A percentile compares a stretch with the other conserved stretches of the same genome.
phyloP scores from a whole-genome alignment of 1,284 basidiomycete species.

The Trametes sp. region DNA sequence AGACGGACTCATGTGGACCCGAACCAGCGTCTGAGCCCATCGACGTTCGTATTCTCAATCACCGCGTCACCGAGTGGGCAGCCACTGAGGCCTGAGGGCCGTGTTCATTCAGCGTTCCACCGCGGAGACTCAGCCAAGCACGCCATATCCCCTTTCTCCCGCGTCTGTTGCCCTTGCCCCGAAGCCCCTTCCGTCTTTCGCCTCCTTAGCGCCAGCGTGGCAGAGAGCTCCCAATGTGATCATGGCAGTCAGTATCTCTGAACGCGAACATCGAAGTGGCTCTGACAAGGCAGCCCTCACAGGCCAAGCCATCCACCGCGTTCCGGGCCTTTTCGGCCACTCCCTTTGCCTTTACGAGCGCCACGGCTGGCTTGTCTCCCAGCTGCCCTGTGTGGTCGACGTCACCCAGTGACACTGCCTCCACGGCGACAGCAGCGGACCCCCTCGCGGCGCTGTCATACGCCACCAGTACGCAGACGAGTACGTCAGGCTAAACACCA shows the following conservation, averaged over 20 bases:
- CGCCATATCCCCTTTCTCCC: not conserved
- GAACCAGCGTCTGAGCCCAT: not conserved
- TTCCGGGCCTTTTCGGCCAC: slow-evolving; percentile 36
- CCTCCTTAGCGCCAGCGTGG: slow-evolving; percentile 10
- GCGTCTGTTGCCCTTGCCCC: no score
- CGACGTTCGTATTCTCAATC: slow-evolving; percentile 7
- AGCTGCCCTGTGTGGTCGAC: slow-evolving; percentile 22
- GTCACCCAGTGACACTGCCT: not conserved
- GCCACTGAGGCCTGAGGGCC: not conserved
- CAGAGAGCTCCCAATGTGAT: slow-evolving; percentile 7
- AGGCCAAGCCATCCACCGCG: slow-evolving; percentile 39
- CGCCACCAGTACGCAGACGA: slow-evolving; percentile 26
- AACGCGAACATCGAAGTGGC: not conserved
- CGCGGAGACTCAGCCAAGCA: not conserved
- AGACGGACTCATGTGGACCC: not conserved
- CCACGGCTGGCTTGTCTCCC: not conserved
- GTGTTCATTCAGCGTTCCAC: not conserved
- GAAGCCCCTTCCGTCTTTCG: not conserved
- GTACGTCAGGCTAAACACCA: slow-evolving; percentile 17
- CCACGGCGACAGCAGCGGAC: slow-evolving; percentile 3
- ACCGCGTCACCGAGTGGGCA: not conserved
- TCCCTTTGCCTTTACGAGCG: slow-evolving; percentile 25
- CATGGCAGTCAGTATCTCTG: slow-evolving; percentile 16
- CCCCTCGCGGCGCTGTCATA: slow-evolving; percentile 31
- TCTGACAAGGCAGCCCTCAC: not conserved